Percentiles rank a stretch among this genome's conserved stretches.
Evolutionary conservation across 306 rosid genomes (phyloP).

Genomic region (Spatholobus suberectus): DNA sequence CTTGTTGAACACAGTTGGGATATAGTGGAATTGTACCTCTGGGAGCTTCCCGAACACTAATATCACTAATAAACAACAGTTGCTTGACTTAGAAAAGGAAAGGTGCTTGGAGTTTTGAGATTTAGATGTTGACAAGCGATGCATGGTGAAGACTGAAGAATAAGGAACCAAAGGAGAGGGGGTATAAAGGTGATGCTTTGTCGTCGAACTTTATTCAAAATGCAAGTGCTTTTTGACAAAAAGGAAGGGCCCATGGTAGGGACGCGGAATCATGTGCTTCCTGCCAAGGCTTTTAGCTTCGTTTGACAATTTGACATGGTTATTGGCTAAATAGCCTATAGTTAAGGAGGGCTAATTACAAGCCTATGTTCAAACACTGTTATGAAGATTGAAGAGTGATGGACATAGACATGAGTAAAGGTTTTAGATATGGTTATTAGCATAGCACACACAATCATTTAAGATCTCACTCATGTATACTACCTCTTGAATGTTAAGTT

Average conservation of each 20-base stretch:
- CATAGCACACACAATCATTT: not conserved
- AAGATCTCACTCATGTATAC: not conserved
- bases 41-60: conserved; percentile 48
- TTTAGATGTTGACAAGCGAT: conserved; percentile 50
- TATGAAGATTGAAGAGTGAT: not conserved
- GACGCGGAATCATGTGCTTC: conserved; percentile 73
- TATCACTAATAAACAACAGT: not conserved
- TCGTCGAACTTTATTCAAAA: conserved; percentile 65
- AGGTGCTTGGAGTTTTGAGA: conserved; percentile 38
- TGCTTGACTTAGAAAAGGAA: conserved; percentile 47
- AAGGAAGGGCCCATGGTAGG: conserved; percentile 46
- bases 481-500: not conserved
- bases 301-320: conserved; percentile 7
- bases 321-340: not conserved
- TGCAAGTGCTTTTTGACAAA: conserved; percentile 63
- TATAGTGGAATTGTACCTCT: conserved; percentile 35
- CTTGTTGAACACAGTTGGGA: conserved; percentile 44
- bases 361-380: conserved; percentile 14
- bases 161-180: conserved; percentile 44
- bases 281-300: conserved; percentile 39
- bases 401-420: not conserved
- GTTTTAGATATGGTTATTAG: not conserved
- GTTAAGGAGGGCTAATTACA: conserved; percentile 30
- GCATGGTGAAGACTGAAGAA: conserved; percentile 50
- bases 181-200: conserved; percentile 68